Evolutionary conservation across 2,329 filamentous ascomycete genomes (phyloP).

Genomic region (Verticillium nubilum): DNA sequence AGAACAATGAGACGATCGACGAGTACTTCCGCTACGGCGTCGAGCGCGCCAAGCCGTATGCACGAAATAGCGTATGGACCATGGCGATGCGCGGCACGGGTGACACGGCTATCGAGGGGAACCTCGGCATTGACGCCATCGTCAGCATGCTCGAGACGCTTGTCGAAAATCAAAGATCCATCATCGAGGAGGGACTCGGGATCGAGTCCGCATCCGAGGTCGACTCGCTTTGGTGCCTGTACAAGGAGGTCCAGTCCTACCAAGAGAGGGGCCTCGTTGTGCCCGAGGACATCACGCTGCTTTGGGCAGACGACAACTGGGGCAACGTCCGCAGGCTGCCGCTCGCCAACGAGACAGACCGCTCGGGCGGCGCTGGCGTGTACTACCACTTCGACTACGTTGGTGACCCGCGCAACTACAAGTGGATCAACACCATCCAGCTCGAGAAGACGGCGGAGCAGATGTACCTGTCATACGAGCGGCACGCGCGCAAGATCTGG

Average conservation of each 20-base stretch:
- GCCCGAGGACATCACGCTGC: constrained; percentile 61
- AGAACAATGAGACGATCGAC: constrained; percentile 63
- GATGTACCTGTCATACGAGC: constrained; percentile 53
- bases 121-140: constrained; percentile 49
- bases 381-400: constrained; percentile 58
- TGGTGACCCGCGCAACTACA: constrained; percentile 40
- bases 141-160: constrained; percentile 54
- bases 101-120: constrained; percentile 52
- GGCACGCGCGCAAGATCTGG: constrained; percentile 57
- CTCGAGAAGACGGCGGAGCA: constrained; percentile 55
- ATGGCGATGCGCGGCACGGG: constrained; percentile 66
- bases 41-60: constrained; percentile 58
- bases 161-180: constrained; percentile 53
- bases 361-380: constrained; percentile 58
- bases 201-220: constrained; percentile 42
- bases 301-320: constrained; percentile 68
- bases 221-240: constrained; percentile 68
- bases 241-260: constrained; percentile 70
- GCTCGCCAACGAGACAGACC: constrained; percentile 50
- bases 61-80: constrained; percentile 59
- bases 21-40: constrained; percentile 65
- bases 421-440: constrained; percentile 61
- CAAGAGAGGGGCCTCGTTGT: constrained; percentile 54
- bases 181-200: constrained; percentile 50
- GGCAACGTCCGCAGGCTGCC: constrained; percentile 61